A percentile compares a stretch with the other conserved stretches of the same genome.
Evolutionary conservation across 2,329 filamentous ascomycete species (phyloP).

Genomic region (Annulohypoxylon truncatum): DNA sequence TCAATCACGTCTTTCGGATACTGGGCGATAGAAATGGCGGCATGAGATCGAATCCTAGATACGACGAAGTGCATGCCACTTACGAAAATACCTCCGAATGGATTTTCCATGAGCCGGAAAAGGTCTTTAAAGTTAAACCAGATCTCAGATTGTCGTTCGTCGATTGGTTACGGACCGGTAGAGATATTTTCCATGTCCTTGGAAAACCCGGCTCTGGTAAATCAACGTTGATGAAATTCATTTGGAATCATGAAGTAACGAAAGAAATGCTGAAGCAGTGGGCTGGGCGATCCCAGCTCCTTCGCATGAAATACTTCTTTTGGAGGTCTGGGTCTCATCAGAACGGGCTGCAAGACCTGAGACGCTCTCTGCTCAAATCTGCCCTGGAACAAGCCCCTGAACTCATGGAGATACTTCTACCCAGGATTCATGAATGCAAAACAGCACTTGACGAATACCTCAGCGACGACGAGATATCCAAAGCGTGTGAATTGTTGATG

Average conservation of each 20-base stretch:
- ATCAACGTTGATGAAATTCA: conserved; percentile 23
- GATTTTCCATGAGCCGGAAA: conserved; percentile 13
- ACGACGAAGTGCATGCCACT: background rate
- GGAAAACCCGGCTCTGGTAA: conserved; percentile 19
- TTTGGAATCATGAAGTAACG: conserved; percentile 7
- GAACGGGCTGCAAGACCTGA: conserved; percentile 9
- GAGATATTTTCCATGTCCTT: conserved; percentile 22
- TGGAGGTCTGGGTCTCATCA: conserved; percentile 13
- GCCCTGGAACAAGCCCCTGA: conserved; percentile 18
- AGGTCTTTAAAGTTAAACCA: conserved; percentile 4
- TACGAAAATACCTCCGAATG: conserved; percentile 12
- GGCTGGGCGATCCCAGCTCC: conserved; percentile 8
- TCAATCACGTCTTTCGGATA: background rate
- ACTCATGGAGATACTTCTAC: background rate
- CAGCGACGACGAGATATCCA: background rate
- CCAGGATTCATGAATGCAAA: background rate
- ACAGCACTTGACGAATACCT: background rate
- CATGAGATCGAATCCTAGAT: conserved; percentile 13
- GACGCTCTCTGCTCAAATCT: background rate
- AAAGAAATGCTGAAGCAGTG: conserved; percentile 5
- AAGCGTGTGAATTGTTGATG: conserved; percentile 2
- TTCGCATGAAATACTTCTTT: conserved; percentile 23
- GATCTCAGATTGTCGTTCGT: conserved; percentile 3
- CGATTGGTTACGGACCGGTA: conserved; percentile 17
- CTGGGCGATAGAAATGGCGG: background rate